Evolutionary conservation across 1,284 basidiomycete species (phyloP).

Genomic region (Marasmius oreades): DNA sequence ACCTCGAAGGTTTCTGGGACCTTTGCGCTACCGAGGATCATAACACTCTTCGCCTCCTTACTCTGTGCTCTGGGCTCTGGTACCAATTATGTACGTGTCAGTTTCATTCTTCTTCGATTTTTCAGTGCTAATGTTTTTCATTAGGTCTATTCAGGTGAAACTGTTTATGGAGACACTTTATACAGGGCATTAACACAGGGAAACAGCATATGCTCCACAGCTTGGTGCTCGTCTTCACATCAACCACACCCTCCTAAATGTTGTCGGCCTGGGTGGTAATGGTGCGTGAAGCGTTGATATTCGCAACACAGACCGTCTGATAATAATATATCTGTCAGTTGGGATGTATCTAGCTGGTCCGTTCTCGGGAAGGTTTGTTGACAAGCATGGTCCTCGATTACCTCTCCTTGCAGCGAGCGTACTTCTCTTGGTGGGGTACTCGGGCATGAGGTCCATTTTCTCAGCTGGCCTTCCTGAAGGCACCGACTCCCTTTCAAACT

Average conservation of each 20-base stretch:
- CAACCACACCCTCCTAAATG: slow-evolving; percentile 67
- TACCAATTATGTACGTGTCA: slow-evolving; percentile 54
- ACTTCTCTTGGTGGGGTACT: slow-evolving; percentile 57
- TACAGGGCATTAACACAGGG: slow-evolving; percentile 1
- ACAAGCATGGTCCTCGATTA: slow-evolving; percentile 53
- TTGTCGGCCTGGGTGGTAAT: slow-evolving; percentile 62
- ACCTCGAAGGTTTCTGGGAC: slow-evolving; percentile 4
- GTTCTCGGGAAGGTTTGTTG: slow-evolving; percentile 64
- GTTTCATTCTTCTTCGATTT: neutral
- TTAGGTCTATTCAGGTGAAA: slow-evolving; percentile 43
- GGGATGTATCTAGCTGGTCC: slow-evolving; percentile 54
- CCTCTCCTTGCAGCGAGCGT: slow-evolving; percentile 43
- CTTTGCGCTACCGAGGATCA: slow-evolving; percentile 25
- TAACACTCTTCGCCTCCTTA: slow-evolving; percentile 41
- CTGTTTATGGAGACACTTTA: slow-evolving; percentile 2
- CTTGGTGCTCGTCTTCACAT: slow-evolving; percentile 58
- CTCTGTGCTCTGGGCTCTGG: slow-evolving; percentile 53
- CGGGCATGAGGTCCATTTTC: slow-evolving; percentile 62
- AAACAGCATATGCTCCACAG: slow-evolving; percentile 68
- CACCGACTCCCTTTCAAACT: slow-evolving; percentile 20
- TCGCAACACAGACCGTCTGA: neutral
- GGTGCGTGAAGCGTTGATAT: slow-evolving; percentile 31
- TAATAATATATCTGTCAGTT: slow-evolving; percentile 31
- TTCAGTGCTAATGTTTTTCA: neutral
- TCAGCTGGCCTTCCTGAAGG: slow-evolving; percentile 39